Conservation (phyloP, 345 rosid species). For the thale cress (Arabidopsis thaliana) region DNA sequence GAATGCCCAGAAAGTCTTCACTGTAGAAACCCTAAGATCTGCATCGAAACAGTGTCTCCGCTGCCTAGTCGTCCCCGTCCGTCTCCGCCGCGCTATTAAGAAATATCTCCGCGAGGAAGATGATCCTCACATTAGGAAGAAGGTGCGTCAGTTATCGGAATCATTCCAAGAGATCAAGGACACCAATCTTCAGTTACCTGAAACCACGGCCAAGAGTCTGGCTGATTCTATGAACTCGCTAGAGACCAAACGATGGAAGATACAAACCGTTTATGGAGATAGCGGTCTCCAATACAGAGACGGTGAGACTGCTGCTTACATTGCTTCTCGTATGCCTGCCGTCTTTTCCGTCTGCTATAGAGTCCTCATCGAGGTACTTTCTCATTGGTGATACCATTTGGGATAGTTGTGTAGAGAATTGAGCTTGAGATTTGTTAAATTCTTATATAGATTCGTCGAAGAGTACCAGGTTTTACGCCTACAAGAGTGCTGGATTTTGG, state of each 20-base stretch:
- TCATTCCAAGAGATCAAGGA: slow-evolving; percentile 75
- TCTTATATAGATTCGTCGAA: slow-evolving; percentile 60
- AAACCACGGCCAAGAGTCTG: slow-evolving; percentile 65
- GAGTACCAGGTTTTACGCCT: slow-evolving; percentile 78
- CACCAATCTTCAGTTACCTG: slow-evolving; percentile 57
- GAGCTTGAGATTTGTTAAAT: background rate
- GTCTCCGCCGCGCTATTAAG: slow-evolving; percentile 91
- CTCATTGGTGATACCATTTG: background rate
- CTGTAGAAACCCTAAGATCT: slow-evolving; percentile 62
- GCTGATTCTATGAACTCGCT: slow-evolving; percentile 82
- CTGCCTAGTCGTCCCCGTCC: slow-evolving; percentile 73
- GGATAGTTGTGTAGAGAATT: background rate
- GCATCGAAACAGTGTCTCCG: slow-evolving; percentile 77
- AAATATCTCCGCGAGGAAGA: slow-evolving; percentile 81
- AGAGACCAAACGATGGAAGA: slow-evolving; percentile 87
- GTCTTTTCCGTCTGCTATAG: slow-evolving; percentile 86
- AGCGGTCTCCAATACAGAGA: slow-evolving; percentile 78
- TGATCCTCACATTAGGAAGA: slow-evolving; percentile 82
- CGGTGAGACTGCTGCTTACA: slow-evolving; percentile 85
- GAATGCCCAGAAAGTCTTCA: slow-evolving; percentile 52
- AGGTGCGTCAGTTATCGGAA: slow-evolving; percentile 71
- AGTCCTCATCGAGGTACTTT: slow-evolving; percentile 74
- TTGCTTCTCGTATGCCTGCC: slow-evolving; percentile 97
- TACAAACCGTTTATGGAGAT: slow-evolving; percentile 82
- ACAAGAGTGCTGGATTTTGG: slow-evolving; percentile 85